A percentile compares a stretch with the other conserved stretches of the same genome.
These are phyloP conservation scores for Xylaria sp. DNA, from an alignment of 2,329 filamentous ascomycete genomes.

Conservation along the genomic window DNA sequence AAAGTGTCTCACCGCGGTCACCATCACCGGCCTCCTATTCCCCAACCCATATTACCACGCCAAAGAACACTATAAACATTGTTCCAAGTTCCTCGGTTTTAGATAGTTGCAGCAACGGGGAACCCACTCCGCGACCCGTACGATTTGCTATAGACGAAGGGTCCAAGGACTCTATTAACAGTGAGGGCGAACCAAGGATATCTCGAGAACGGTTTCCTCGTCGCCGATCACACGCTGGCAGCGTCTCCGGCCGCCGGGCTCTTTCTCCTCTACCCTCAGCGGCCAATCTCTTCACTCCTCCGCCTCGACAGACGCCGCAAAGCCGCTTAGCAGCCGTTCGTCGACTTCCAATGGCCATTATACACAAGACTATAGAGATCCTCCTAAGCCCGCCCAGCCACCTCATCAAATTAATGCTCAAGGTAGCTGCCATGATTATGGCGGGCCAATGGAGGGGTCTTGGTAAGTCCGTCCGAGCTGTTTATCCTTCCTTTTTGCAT, in stretches of 20 bases:
- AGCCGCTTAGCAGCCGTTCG: slow-evolving; percentile 58
- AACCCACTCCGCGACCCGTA: slow-evolving; percentile 40
- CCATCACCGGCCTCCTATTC: slow-evolving; percentile 47
- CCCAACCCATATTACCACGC: slow-evolving; percentile 51
- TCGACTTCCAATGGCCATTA: slow-evolving; percentile 69
- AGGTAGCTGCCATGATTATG: slow-evolving; percentile 80
- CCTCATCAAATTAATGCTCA: slow-evolving; percentile 80
- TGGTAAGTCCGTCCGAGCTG: no score
- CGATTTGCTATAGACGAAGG: neutral
- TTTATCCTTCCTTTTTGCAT: no score
- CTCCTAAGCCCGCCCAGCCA: slow-evolving; percentile 83
- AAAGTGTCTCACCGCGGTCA: slow-evolving; percentile 53
- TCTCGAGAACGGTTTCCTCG: slow-evolving; percentile 55
- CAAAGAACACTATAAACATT: slow-evolving; percentile 42
- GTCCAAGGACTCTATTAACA: neutral
- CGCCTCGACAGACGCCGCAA: slow-evolving; percentile 51
- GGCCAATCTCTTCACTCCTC: slow-evolving; percentile 71
- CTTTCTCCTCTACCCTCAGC: slow-evolving; percentile 75
- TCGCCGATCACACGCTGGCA: slow-evolving; percentile 64
- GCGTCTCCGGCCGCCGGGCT: slow-evolving; percentile 63
- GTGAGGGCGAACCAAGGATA: neutral
- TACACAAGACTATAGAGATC: slow-evolving; percentile 80
- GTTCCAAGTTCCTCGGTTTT: slow-evolving; percentile 45
- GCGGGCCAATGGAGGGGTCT: slow-evolving; percentile 71
- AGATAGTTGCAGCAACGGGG: slow-evolving; percentile 43